Conservation (phyloP, 2,329 filamentous ascomycete genomes). For the Penicillium sp. region DNA sequence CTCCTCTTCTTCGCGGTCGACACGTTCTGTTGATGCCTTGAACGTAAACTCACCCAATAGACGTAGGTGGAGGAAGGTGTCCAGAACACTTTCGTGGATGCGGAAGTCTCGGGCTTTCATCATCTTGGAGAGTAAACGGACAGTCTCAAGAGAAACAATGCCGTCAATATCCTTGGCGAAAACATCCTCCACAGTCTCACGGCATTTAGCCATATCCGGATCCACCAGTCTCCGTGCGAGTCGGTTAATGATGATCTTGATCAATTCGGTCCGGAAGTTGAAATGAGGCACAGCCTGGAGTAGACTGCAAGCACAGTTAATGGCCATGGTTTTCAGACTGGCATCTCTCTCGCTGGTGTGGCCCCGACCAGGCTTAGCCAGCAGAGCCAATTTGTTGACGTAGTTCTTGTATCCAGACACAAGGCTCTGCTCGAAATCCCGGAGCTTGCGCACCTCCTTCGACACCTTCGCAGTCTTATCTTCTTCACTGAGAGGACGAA, state of each 20-base stretch:
- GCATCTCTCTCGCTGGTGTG: slow-evolving; percentile 32
- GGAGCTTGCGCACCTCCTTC: slow-evolving; percentile 81
- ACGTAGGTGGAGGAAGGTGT: slow-evolving; percentile 86
- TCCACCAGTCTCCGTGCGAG: slow-evolving; percentile 72
- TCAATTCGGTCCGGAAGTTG: slow-evolving; percentile 86
- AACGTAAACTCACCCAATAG: slow-evolving; percentile 83
- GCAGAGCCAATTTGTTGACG: slow-evolving; percentile 69
- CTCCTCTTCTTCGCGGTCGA: slow-evolving; percentile 61
- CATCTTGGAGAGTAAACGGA: slow-evolving; percentile 85
- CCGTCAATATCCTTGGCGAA: slow-evolving; percentile 90
- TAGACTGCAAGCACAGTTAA: slow-evolving; percentile 81
- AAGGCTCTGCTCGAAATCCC: slow-evolving; percentile 83
- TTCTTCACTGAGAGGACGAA: slow-evolving; percentile 76
- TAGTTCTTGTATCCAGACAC: slow-evolving; percentile 83
- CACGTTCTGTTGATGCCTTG: slow-evolving; percentile 75
- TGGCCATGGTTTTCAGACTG: slow-evolving; percentile 69
- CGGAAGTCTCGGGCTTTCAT: slow-evolving; percentile 84
- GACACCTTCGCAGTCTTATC: slow-evolving; percentile 77
- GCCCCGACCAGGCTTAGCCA: slow-evolving; percentile 59
- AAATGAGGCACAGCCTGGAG: slow-evolving; percentile 87
- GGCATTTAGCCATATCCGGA: slow-evolving; percentile 73
- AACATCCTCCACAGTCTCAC: slow-evolving; percentile 74
- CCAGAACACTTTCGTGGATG: slow-evolving; percentile 80
- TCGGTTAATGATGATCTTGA: slow-evolving; percentile 84
- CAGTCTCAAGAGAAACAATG: slow-evolving; percentile 80